Evolutionary conservation across 805 yeast genomes (phyloP).

Genomic region (Saccharomycopsis sp.): DNA sequence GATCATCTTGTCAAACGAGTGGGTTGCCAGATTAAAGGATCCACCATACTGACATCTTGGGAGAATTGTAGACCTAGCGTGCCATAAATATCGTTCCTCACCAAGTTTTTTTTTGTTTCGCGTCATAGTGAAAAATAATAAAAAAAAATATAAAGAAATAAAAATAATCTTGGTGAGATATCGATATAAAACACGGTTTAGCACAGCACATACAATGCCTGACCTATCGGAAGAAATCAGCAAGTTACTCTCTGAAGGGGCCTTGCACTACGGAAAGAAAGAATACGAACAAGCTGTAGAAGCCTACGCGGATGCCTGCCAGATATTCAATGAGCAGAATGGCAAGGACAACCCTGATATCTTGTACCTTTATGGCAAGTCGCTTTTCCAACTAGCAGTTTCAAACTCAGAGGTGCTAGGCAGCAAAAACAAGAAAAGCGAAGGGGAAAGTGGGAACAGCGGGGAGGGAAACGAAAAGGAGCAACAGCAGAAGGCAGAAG

Average conservation of each 20-base stretch:
- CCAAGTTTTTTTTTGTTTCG: too few species aligned
- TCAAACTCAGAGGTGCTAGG: slow-evolving; percentile 71
- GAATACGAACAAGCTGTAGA: slow-evolving; percentile 64
- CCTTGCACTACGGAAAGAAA: slow-evolving; percentile 54
- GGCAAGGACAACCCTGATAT: slow-evolving; percentile 69
- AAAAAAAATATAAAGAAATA: too few species aligned
- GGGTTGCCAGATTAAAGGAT: too few species aligned
- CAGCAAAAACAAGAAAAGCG: slow-evolving; percentile 27
- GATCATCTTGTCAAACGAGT: too few species aligned
- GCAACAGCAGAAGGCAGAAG: slow-evolving; percentile 19
- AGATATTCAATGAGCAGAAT: slow-evolving; percentile 38
- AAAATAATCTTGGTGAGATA: too few species aligned
- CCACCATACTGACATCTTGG: too few species aligned
- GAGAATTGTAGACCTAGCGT: too few species aligned
- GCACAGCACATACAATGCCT: too few species aligned
- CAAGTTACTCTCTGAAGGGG: slow-evolving; percentile 49
- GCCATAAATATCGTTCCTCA: too few species aligned
- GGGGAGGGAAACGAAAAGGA: slow-evolving; percentile 22
- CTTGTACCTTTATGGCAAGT: slow-evolving; percentile 66
- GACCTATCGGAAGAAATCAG: slow-evolving; percentile 37
- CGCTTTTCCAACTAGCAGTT: slow-evolving; percentile 71
- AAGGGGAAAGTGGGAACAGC: slow-evolving; percentile 12
- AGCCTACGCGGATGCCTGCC: slow-evolving; percentile 75
- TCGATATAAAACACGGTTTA: too few species aligned
- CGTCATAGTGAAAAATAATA: too few species aligned